phyloP scores from a whole-genome alignment of 1,284 basidiomycete species.

The Ceratobasidium sp. region DNA sequence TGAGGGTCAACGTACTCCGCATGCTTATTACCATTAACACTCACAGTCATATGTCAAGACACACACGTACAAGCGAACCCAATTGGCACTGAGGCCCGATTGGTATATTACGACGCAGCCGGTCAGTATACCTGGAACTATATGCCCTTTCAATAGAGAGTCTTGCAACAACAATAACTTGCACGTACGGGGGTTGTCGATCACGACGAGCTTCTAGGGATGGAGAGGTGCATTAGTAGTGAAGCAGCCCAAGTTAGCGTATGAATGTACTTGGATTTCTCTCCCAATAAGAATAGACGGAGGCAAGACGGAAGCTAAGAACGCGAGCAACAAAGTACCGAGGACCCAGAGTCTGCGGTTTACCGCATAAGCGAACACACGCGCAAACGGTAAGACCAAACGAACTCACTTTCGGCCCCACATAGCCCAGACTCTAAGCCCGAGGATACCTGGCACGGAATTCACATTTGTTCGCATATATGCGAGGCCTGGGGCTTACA shows the following conservation, averaged over 20 bases:
- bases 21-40: not conserved
- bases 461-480: not conserved
- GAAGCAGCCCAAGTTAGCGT: not conserved
- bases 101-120: slow-evolving; percentile 28
- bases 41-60: slow-evolving; percentile 38
- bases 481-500: not conserved
- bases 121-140: slow-evolving; percentile 36
- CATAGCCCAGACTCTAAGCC: slow-evolving; percentile 35
- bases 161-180: not conserved
- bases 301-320: slow-evolving; percentile 21
- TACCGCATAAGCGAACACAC: no score
- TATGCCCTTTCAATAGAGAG: not conserved
- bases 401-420: slow-evolving; percentile 40
- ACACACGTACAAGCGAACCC: slow-evolving; percentile 17
- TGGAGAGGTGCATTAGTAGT: not conserved
- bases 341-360: slow-evolving; percentile 24
- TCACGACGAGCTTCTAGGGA: slow-evolving; percentile 12
- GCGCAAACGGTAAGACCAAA: not conserved
- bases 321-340: not conserved
- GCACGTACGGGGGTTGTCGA: slow-evolving; percentile 34
- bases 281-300: slow-evolving; percentile 26
- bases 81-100: slow-evolving; percentile 12
- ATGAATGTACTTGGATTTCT: slow-evolving; percentile 5
- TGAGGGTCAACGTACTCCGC: not conserved
- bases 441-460: slow-evolving; percentile 15